phyloP scores from a whole-genome alignment of 139 green algal genomes.

The Chlorella sp. region DNA sequence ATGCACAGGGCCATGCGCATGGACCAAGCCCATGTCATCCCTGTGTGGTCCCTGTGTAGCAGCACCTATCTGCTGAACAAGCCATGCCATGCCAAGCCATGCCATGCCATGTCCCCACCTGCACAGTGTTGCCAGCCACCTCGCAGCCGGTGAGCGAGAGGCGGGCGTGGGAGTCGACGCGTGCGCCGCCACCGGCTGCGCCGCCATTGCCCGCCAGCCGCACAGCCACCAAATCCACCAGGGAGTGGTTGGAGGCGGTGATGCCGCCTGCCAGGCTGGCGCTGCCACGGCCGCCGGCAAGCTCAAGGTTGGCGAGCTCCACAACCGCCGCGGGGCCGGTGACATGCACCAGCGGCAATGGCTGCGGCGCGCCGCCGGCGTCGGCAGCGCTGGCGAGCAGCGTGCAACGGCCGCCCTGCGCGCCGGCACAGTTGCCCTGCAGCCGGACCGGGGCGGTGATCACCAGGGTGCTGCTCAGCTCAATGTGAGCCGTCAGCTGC shows the following conservation, averaged over 20 bases:
- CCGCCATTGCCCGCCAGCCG: conserved; percentile 6
- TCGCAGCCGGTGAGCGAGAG: conserved; percentile 6
- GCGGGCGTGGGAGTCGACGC: not conserved
- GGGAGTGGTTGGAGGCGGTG: conserved; percentile 29
- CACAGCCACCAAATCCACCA: conserved; percentile 8
- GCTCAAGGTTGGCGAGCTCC: conserved; percentile 25
- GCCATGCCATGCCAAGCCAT: not conserved
- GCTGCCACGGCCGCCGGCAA: not conserved
- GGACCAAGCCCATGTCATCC: no score
- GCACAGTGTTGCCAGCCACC: conserved; percentile 16
- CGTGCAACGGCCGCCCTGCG: not conserved
- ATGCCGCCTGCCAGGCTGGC: conserved; percentile 24
- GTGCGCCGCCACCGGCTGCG: not conserved
- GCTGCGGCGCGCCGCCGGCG: no score
- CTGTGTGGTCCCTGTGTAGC: no score
- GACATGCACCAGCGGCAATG: conserved; percentile 31
- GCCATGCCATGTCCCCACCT: not conserved
- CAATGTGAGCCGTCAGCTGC: conserved; percentile 20
- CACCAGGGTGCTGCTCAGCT: conserved; percentile 13
- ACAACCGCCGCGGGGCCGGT: conserved; percentile 33
- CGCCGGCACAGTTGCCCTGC: conserved; percentile 13
- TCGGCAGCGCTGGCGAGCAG: not conserved
- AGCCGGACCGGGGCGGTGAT: conserved; percentile 19
- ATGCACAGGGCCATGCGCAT: no score
- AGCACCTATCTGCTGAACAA: not conserved